phyloP scores from a whole-genome alignment of 306 rosid species.

The Mimosa bimucronata region DNA sequence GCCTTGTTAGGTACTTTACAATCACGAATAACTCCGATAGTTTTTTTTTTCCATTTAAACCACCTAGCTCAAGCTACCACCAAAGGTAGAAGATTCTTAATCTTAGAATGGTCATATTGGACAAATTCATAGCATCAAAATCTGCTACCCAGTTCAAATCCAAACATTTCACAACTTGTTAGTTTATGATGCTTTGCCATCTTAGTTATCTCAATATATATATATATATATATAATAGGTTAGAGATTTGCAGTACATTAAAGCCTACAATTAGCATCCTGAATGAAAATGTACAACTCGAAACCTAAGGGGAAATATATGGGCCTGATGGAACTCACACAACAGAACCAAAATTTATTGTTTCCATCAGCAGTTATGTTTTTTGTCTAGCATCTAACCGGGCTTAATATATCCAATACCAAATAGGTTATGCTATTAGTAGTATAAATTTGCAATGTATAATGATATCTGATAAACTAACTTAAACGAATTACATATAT shows the following conservation, averaged over 20 bases:
- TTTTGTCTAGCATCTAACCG: neutral
- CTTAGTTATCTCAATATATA: slow-evolving; percentile 10
- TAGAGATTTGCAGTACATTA: neutral
- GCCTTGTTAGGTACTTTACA: no score
- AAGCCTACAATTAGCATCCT: neutral
- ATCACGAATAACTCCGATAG: no score
- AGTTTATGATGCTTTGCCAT: neutral
- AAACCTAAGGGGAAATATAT: slow-evolving; percentile 1
- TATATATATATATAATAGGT: neutral
- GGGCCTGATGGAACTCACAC: neutral
- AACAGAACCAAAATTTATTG: neutral
- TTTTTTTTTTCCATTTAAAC: no score
- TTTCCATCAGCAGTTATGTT: neutral
- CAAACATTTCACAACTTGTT: neutral
- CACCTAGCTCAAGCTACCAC: neutral
- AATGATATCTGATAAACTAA: neutral
- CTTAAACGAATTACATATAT: neutral
- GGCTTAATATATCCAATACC: neutral
- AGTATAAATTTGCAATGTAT: neutral
- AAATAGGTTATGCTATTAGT: neutral
- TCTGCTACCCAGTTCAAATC: slow-evolving; percentile 11
- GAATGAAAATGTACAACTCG: slow-evolving; percentile 24
- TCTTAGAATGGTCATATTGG: slow-evolving; percentile 10
- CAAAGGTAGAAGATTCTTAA: neutral
- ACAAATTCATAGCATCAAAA: slow-evolving; percentile 28